phyloP scores from a whole-genome alignment of 2,329 filamentous ascomycete species.

The Fusarium keratoplasticum region DNA sequence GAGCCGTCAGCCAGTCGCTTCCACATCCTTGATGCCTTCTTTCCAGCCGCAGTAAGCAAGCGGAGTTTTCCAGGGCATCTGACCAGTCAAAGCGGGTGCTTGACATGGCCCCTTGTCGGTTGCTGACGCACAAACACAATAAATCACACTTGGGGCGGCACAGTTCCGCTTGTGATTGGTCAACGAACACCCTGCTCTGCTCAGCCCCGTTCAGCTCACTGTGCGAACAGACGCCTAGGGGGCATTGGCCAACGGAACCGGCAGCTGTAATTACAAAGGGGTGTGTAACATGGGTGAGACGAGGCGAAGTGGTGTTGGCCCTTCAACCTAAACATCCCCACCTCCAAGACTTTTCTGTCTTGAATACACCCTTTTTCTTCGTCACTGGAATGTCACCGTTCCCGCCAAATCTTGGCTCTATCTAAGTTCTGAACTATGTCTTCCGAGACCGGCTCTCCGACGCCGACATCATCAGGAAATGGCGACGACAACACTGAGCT shows the following conservation, averaged over 20 bases:
- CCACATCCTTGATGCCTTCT: not conserved
- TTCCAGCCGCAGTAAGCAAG: not conserved
- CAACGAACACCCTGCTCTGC: not conserved
- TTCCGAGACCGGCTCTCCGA: not conserved
- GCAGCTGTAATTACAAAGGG: not conserved
- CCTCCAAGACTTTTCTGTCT: not conserved
- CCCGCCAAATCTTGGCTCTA: not conserved
- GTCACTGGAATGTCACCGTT: not conserved
- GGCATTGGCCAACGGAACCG: not conserved
- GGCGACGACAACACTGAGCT: conserved; percentile 39
- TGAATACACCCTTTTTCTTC: not conserved
- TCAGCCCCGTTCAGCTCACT: not conserved
- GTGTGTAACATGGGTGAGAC: not conserved
- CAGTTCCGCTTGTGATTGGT: not conserved
- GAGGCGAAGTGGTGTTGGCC: not conserved
- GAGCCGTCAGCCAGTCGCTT: not conserved
- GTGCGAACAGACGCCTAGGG: not conserved
- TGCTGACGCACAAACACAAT: not conserved
- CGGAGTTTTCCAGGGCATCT: not conserved
- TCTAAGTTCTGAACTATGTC: not conserved
- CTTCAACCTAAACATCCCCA: not conserved
- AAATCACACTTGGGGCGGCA: not conserved
- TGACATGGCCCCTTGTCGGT: not conserved
- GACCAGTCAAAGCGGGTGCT: not conserved
- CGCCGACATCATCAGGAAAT: not conserved